Evolutionary conservation across 2,329 filamentous ascomycete species (phyloP).

Genomic region (Pezicula carpinea): DNA sequence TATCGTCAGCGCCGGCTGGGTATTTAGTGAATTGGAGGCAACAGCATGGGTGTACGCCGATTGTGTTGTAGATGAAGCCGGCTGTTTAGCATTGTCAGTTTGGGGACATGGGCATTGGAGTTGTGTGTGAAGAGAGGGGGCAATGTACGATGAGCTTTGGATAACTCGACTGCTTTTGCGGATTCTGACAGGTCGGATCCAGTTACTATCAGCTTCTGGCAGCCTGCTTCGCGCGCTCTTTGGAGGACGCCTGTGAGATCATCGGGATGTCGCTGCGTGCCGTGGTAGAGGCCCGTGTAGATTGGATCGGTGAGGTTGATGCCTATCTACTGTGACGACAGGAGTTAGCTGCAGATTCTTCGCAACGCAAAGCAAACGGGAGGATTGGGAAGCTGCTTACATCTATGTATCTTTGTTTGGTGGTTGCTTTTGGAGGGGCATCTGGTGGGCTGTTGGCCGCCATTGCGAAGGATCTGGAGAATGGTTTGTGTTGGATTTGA

Average conservation of each 20-base stretch:
- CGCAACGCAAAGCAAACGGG: neutral
- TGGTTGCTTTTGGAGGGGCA: neutral
- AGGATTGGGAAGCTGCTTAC: constrained; percentile 37
- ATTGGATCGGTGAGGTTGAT: constrained; percentile 96
- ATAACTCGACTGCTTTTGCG: constrained; percentile 66
- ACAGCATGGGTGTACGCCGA: constrained; percentile 91
- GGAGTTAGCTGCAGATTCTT: constrained; percentile 1
- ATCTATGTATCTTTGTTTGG: constrained; percentile 55
- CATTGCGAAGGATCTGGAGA: neutral
- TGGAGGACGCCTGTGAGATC: constrained; percentile 75
- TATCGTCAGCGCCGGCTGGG: constrained; percentile 41
- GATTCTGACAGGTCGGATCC: constrained; percentile 83
- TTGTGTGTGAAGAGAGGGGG: constrained; percentile 2
- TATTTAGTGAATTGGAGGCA: constrained; percentile 70
- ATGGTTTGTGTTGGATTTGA: neutral
- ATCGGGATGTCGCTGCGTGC: constrained; percentile 67
- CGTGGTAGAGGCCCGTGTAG: constrained; percentile 80
- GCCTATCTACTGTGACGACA: constrained; percentile 56
- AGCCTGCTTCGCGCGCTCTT: constrained; percentile 73
- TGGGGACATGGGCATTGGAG: too few species aligned
- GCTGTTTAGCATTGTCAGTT: constrained; percentile 43
- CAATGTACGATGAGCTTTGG: constrained; percentile 65
- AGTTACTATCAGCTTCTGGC: constrained; percentile 86
- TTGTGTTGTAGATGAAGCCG: constrained; percentile 79
- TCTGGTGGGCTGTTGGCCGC: neutral